phyloP scores from a whole-genome alignment of 2,329 filamentous ascomycete species.

The Plenodomus tracheiphilus region DNA sequence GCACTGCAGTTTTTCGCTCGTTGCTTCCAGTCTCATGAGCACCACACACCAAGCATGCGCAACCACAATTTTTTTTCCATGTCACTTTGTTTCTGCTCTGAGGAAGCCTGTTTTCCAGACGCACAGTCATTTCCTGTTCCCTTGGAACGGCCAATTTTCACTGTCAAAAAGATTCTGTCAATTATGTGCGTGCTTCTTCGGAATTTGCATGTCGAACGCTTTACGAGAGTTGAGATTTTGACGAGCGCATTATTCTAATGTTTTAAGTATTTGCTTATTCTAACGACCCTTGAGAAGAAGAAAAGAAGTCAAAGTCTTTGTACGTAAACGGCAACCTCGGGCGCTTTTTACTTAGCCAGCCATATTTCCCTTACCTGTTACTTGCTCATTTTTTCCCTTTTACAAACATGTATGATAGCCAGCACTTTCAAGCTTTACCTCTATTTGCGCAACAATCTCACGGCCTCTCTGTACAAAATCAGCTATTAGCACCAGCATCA shows the following conservation, averaged over 20 bases:
- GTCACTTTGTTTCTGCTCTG: constrained; percentile 11
- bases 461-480: constrained; percentile 45
- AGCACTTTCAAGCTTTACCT: constrained; percentile 21
- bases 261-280: constrained; percentile 38
- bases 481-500: constrained; percentile 38
- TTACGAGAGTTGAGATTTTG: constrained; percentile 37
- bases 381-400: neutral
- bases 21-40: constrained; percentile 30
- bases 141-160: neutral
- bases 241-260: constrained; percentile 40
- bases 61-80: constrained; percentile 25
- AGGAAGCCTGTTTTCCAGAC: constrained; percentile 12
- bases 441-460: constrained; percentile 14
- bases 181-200: constrained; percentile 19
- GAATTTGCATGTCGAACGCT: constrained; percentile 31
- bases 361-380: constrained; percentile 13
- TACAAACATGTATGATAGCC: constrained; percentile 39
- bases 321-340: constrained; percentile 7
- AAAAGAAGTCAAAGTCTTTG: neutral
- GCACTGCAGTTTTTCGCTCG: constrained; percentile 35
- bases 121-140: constrained; percentile 17
- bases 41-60: constrained; percentile 27
- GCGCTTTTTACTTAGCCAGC: constrained; percentile 17
- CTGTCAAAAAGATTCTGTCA: constrained; percentile 1
- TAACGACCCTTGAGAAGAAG: constrained; percentile 23